Evolutionary conservation across 768 basidiomycete species (phyloP).

Genomic region (Tylopilus sp.): DNA sequence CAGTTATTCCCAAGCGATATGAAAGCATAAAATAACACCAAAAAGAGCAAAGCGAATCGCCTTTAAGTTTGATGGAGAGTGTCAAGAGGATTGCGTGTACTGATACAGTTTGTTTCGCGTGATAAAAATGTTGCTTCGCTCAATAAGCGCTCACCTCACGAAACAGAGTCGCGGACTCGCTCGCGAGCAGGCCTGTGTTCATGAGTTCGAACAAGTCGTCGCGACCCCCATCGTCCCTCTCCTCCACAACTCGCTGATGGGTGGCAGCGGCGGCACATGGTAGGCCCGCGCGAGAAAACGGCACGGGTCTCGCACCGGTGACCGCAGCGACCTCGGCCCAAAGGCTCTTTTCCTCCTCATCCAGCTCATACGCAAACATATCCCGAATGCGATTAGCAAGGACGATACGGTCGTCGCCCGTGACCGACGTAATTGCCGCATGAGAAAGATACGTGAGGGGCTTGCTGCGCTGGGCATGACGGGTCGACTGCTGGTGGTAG

Average conservation of each 20-base stretch:
- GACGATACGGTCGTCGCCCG: constrained; percentile 6
- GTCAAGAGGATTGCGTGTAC: not conserved
- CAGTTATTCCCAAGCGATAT: constrained; percentile 11
- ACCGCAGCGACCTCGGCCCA: constrained; percentile 29
- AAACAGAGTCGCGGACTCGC: constrained; percentile 17
- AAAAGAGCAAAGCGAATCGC: not conserved
- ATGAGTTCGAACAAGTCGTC: constrained; percentile 12
- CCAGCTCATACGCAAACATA: constrained; percentile 17
- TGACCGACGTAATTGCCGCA: not conserved
- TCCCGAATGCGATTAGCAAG: constrained; percentile 11
- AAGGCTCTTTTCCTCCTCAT: constrained; percentile 27
- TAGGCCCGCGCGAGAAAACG: constrained; percentile 16
- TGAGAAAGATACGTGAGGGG: not conserved
- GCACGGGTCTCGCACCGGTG: constrained; percentile 12
- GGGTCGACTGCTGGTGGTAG: constrained; percentile 11
- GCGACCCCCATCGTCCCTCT: not conserved
- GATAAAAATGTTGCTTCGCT: not conserved
- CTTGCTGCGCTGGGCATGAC: constrained; percentile 8
- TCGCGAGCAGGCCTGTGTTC: constrained; percentile 18
- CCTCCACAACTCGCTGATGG: not conserved
- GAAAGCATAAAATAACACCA: constrained; percentile 22
- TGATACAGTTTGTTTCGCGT: constrained; percentile 7
- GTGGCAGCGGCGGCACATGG: constrained; percentile 6
- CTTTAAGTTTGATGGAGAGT: too few relatives aligned
- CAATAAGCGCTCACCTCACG: constrained; percentile 24